Evolutionary conservation across 176 grass and related monocot genomes (phyloP).

Genomic region (Rhynchospora breviuscula): DNA sequence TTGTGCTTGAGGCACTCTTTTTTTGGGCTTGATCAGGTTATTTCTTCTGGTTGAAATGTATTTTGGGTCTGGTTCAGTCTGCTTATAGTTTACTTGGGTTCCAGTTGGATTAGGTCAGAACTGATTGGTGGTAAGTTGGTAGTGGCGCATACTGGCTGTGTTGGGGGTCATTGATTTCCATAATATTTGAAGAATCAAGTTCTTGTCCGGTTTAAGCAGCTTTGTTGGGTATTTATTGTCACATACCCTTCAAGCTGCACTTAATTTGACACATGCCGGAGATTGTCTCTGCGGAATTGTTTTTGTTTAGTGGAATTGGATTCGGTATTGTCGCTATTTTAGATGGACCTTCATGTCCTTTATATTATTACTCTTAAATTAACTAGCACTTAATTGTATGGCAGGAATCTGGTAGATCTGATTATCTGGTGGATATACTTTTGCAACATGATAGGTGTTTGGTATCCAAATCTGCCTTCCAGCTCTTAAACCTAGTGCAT

Average conservation of each 20-base stretch:
- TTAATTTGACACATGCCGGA: not conserved
- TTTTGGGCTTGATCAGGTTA: not conserved
- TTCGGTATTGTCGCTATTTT: not conserved
- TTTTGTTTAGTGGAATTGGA: no score
- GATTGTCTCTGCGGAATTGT: no score
- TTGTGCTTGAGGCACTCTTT: not conserved
- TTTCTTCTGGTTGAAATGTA: not conserved
- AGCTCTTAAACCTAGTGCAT: conserved; percentile 76
- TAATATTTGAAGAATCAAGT: not conserved
- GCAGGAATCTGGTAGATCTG: conserved; percentile 40
- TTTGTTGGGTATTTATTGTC: not conserved
- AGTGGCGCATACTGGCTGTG: not conserved
- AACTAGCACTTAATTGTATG: conserved; percentile 15
- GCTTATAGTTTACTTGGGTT: not conserved
- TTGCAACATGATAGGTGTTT: conserved; percentile 72
- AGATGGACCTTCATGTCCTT: conserved; percentile 11
- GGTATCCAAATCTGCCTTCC: conserved; percentile 68
- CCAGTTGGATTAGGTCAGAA: not conserved
- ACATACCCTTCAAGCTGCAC: not conserved
- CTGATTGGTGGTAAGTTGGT: not conserved
- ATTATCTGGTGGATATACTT: conserved; percentile 77
- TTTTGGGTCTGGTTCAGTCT: not conserved
- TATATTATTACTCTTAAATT: conserved; percentile 20
- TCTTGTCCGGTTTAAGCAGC: not conserved
- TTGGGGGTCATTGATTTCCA: not conserved